A percentile compares a stretch with the other conserved stretches of the same genome.
These are phyloP conservation scores for Vaucheria bursata DNA, from an alignment of 352 stramenopile species.

Conservation along the genomic window DNA sequence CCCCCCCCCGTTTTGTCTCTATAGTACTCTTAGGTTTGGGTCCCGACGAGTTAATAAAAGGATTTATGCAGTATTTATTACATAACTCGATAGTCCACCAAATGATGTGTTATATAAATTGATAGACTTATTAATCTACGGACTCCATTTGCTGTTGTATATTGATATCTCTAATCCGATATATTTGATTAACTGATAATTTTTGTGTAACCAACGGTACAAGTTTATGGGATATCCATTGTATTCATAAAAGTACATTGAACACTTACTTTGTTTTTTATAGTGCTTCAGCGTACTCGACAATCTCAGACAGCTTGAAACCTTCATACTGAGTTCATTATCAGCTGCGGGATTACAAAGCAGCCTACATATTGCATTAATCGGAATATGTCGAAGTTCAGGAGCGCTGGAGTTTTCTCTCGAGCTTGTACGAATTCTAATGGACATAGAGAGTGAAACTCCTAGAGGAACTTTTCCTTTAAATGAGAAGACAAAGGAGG, in stretches of 20 bases:
- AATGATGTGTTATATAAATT: not conserved
- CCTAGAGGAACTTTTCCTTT: not conserved
- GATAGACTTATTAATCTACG: not conserved
- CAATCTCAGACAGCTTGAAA: constrained; percentile 22
- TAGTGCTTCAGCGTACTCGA: constrained; percentile 42
- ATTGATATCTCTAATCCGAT: too few relatives aligned
- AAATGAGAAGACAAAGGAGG: too few relatives aligned
- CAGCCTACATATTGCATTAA: constrained; percentile 21
- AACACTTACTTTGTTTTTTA: not conserved
- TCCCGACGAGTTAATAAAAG: too few relatives aligned
- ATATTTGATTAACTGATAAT: too few relatives aligned
- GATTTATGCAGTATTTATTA: too few relatives aligned
- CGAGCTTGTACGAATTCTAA: constrained; percentile 37
- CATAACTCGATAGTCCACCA: too few relatives aligned
- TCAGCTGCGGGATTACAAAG: constrained; percentile 8
- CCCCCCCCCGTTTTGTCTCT: too few relatives aligned
- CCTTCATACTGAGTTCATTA: constrained; percentile 37
- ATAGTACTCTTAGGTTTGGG: too few relatives aligned
- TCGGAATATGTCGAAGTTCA: constrained; percentile 42
- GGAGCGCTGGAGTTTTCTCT: constrained; percentile 43
- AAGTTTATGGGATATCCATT: too few relatives aligned
- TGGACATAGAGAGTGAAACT: constrained; percentile 25
- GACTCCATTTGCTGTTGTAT: too few relatives aligned
- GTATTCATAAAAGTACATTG: not conserved
- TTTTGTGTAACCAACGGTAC: too few relatives aligned